Base-by-base conservation (phyloP, 169 alveolate genomes). In the Plasmodium chabaudi region DNA sequence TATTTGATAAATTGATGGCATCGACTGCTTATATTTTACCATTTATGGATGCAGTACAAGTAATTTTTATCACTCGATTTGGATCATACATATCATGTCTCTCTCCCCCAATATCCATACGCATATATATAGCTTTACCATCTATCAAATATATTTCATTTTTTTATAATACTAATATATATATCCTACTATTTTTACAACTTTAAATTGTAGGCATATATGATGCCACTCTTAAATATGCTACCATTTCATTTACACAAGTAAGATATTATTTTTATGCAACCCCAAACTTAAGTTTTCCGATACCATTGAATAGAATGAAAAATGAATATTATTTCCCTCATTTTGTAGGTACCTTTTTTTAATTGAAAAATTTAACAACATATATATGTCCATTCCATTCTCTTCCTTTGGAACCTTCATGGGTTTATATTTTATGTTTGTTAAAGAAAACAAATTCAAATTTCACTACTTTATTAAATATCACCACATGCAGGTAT, bases 401-500 rank as follows among this genome's bases (percentile, higher is more conserved):
- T 79, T 79, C 13, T 47, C 68, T 39, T 79, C 89, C 39, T 79
- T 79, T 79, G 84, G 39, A 21, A 79, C 89, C 15, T 79, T 79
- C 53, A 79, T 67, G 89, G 79, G 89, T 9, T 60, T 79, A 47
- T 79, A 79, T 51, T 79, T 79, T 60, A 49, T 79, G 9, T 79
- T 79, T 60, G 89, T 79, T 59, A 79, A 79, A 25, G 89, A 79
- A 27, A 79, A 79, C 59, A 68, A 70, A 47, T 79, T 79, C 71
- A 79, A 79, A 47, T 79, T 79, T 68, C 89, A 79, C 19, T 79
- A 79, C 47, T 79, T 79, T 6, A 79, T 79, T 39, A 79, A 59
- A 42, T 79, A 67, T 59, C 89, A 79, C 27, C 89, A 79, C 42
- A 79, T 79, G 89, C 82, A 79, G 70, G 89, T 79, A 79, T 47